Evolutionary conservation across 306 rosid species (phyloP).

Genomic region (Ziziphus jujuba): DNA sequence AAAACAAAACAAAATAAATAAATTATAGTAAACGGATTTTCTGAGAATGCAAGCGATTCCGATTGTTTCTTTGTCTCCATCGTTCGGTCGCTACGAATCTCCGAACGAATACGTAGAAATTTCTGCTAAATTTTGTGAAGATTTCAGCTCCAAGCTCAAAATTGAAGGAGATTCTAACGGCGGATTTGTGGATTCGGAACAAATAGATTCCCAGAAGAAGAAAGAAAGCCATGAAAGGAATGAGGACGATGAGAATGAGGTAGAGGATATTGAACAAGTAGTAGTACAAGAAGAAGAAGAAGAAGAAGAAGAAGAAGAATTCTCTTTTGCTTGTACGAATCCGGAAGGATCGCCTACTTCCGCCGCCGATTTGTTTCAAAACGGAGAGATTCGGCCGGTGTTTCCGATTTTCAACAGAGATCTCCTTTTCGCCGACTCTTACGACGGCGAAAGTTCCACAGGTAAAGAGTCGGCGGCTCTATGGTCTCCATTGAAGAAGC

Average conservation of each 20-base stretch:
- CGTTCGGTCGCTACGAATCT: constrained; percentile 8
- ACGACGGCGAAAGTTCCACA: constrained; percentile 16
- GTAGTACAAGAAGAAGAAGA: not conserved
- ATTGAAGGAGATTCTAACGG: constrained; percentile 19
- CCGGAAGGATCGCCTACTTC: constrained; percentile 55
- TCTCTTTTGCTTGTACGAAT: constrained; percentile 53
- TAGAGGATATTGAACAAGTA: too few relatives aligned
- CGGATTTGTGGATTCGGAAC: not conserved
- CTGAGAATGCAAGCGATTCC: constrained; percentile 47
- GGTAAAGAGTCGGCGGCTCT: not conserved
- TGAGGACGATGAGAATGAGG: not conserved
- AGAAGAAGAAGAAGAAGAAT: constrained; percentile 53
- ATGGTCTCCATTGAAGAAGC: constrained; percentile 50
- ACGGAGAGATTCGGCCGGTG: constrained; percentile 75
- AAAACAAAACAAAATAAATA: not conserved
- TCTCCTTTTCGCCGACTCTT: constrained; percentile 42
- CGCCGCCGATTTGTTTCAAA: constrained; percentile 66
- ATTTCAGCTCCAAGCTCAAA: constrained; percentile 38
- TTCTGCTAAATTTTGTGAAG: constrained; percentile 27
- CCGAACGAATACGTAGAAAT: constrained; percentile 5
- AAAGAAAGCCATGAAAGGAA: not conserved
- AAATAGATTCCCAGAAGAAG: not conserved
- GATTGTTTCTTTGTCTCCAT: constrained; percentile 15
- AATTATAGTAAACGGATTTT: not conserved
- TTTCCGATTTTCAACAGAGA: constrained; percentile 62